Percentiles rank a stretch among this genome's conserved stretches.
These are phyloP conservation scores for Boechera stricta DNA, from an alignment of 345 rosid genomes.

Conservation along the genomic window DNA sequence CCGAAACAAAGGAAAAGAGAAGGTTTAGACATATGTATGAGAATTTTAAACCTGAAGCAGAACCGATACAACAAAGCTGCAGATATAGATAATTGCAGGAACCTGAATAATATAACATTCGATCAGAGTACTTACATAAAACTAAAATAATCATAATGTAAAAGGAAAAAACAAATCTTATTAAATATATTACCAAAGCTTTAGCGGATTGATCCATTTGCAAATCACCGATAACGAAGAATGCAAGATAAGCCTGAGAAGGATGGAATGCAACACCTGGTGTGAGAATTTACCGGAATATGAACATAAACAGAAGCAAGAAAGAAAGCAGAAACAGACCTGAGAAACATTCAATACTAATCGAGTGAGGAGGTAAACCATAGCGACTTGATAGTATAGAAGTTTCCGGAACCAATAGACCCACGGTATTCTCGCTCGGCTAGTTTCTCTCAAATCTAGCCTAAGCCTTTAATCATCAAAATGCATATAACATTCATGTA, in stretches of 20 bases:
- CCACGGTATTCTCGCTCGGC: slow-evolving; percentile 75
- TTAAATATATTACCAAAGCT: slow-evolving; percentile 71
- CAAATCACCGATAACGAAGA: slow-evolving; percentile 84
- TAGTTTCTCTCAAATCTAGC: slow-evolving; percentile 46
- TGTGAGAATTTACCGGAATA: slow-evolving; percentile 1
- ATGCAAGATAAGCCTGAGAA: slow-evolving; percentile 89
- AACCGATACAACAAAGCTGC: slow-evolving; percentile 84
- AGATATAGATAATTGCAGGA: slow-evolving; percentile 87
- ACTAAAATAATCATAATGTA: slow-evolving; percentile 15
- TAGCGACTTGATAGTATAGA: slow-evolving; percentile 91
- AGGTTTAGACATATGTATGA: slow-evolving; percentile 17
- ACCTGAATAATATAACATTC: slow-evolving; percentile 53
- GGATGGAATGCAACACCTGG: slow-evolving; percentile 34
- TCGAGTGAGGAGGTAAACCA: slow-evolving; percentile 87
- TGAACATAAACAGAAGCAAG: slow-evolving; percentile 13
- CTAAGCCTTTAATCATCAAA: slow-evolving; percentile 55
- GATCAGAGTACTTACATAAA: slow-evolving; percentile 16
- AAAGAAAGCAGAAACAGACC: slow-evolving; percentile 51
- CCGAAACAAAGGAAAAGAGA: background rate
- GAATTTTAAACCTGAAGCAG: slow-evolving; percentile 69
- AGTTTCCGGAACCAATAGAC: slow-evolving; percentile 84
- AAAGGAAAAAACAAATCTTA: background rate
- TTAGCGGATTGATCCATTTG: slow-evolving; percentile 83
- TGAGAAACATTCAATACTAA: slow-evolving; percentile 87
- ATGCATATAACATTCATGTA: background rate